Conservation (phyloP, 1,284 basidiomycete genomes). For the Cronartium ribicola region DNA sequence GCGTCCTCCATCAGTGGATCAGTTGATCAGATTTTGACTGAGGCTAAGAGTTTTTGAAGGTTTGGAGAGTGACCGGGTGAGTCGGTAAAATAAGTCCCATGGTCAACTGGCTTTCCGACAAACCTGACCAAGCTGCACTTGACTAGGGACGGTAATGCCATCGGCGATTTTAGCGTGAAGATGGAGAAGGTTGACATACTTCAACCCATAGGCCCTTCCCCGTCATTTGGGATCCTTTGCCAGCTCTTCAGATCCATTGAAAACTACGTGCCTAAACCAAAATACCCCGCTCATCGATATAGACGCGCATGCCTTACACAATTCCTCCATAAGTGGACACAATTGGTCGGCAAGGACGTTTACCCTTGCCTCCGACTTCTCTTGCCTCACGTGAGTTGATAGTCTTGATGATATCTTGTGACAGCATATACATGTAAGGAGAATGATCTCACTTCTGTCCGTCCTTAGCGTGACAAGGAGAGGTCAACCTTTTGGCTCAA, state of each 20-base stretch:
- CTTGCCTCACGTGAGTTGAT: conserved; percentile 54
- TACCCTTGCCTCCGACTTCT: conserved; percentile 56
- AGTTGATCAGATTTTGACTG: too few relatives aligned
- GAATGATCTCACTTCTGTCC: background rate
- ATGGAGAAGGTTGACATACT: background rate
- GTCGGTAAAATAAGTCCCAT: too few relatives aligned
- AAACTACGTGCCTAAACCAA: conserved; percentile 23
- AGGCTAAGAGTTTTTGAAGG: too few relatives aligned
- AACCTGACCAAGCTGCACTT: too few relatives aligned
- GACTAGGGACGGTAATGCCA: too few relatives aligned
- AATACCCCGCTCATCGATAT: conserved; percentile 37
- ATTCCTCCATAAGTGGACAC: conserved; percentile 51
- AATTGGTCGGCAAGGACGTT: conserved; percentile 55
- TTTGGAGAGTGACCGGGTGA: too few relatives aligned
- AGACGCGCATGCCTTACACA: conserved; percentile 29
- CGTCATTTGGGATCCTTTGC: conserved; percentile 52
- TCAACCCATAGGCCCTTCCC: conserved; percentile 50
- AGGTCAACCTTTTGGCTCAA: conserved; percentile 83
- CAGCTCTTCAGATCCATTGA: conserved; percentile 50
- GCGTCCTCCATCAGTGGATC: too few relatives aligned
- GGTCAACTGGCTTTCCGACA: too few relatives aligned
- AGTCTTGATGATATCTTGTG: background rate
- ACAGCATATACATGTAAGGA: background rate
- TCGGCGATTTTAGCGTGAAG: too few relatives aligned
- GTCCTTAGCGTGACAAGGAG: conserved; percentile 74